Evolutionary conservation across 148 eudicot genomes (phyloP), one percentile per base, ranked within the genome.

Genomic region (Heliosperma pusillum): DNA sequence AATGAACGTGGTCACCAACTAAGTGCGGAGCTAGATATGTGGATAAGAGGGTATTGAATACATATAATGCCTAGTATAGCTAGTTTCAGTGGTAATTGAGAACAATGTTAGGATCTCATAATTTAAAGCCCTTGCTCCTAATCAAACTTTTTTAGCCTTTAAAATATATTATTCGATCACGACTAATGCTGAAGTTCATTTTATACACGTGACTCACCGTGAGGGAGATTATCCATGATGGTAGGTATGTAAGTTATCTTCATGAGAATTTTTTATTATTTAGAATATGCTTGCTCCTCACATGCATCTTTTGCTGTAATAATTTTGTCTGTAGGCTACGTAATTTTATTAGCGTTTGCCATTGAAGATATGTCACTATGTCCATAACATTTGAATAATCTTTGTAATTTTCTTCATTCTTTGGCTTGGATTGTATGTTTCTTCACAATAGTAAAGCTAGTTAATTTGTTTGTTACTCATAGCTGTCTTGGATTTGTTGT

Each of bases 61-160:
- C 42, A 36, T 36, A 36, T 36, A 36, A 36, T 36, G 63, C 9
- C 10, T 59, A 59, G 7, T 8, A 1, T 59, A 22, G 26, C 25
- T 59, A 59, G 63, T 24, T 21, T 59, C 6, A 59, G 12, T 6
- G n/a, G 11, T 59, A 59, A 22, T 6, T 59, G 63, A 59, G 33
- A 62, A 62, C 13, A 4, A 26, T 62, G 66, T 62, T 62, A 26
- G n/a, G n/a, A n/a, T 19, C 4, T n/a, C n/a, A n/a, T n/a, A 40
- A 10, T n/a, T 17, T 19, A 19, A 40, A n/a, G 8, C 70, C 52
- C 20, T 25, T 44, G 55, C 30, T 26, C 71, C 25, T 45, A n/a
- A 21, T 44, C 33, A 69, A 69, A 53, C 56, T 69, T 47, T 68
- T 3, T 33, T 50, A 33, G 69, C 13, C 69, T n/a, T n/a, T n/a